phyloP scores from a whole-genome alignment of 306 rosid species.

The Quillaja saponaria region DNA sequence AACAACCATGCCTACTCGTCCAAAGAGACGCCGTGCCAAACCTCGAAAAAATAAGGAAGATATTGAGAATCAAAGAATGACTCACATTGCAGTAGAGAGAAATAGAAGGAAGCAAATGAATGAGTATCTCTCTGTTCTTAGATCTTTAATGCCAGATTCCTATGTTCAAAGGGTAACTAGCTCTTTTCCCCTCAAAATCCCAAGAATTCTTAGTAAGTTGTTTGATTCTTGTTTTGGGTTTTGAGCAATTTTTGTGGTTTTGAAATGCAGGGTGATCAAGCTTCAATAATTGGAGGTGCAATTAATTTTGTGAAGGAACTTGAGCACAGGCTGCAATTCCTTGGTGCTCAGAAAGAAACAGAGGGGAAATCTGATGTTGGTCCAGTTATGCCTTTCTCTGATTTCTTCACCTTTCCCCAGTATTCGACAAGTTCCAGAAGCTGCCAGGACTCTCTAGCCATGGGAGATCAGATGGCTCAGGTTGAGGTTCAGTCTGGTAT shows the following conservation, averaged over 20 bases:
- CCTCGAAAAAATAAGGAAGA: conserved; percentile 77
- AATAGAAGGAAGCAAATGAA: conserved; percentile 93
- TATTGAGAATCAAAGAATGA: conserved; percentile 95
- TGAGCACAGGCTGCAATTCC: conserved; percentile 72
- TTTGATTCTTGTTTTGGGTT: conserved; percentile 1
- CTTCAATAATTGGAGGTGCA: conserved; percentile 91
- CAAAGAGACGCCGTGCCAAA: conserved; percentile 66
- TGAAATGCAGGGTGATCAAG: conserved; percentile 80
- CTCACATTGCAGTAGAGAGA: conserved; percentile 97
- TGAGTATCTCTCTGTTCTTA: conserved; percentile 85
- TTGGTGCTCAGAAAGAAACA: conserved; percentile 45
- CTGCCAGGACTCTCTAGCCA: conserved; percentile 7
- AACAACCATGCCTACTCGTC: conserved; percentile 37
- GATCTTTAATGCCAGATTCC: conserved; percentile 85
- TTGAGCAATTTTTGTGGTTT: not conserved
- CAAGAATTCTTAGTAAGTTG: not conserved
- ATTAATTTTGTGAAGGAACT: conserved; percentile 89
- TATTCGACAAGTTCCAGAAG: conserved; percentile 42
- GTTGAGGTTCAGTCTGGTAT: conserved; percentile 36
- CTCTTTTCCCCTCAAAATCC: not conserved
- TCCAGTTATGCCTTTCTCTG: conserved; percentile 60
- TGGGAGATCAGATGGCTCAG: conserved; percentile 35
- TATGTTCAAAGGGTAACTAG: conserved; percentile 86
- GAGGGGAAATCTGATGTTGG: conserved; percentile 12
- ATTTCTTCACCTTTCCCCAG: conserved; percentile 87